These are phyloP conservation scores for Vanilla planifolia DNA, from an alignment of 106 monocot genomes.

Conservation along the genomic window DNA sequence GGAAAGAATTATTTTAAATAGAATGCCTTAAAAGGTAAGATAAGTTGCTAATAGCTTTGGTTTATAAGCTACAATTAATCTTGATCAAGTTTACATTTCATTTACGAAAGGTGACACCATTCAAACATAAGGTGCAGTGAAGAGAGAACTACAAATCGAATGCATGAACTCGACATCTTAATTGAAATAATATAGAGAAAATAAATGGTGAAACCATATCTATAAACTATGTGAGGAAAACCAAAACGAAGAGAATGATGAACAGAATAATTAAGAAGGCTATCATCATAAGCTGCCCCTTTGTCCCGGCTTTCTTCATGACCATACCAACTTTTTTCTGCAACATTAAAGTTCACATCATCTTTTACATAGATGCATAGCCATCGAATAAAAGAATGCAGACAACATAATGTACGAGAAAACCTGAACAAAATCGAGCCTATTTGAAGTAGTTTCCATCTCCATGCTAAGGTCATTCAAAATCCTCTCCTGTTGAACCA, in stretches of 20 bases:
- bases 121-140: too few species aligned
- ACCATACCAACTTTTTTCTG: conserved; percentile 70
- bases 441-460: conserved; percentile 60
- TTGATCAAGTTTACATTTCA: too few species aligned
- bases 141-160: too few species aligned
- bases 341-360: conserved; percentile 3
- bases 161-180: too few species aligned
- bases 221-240: conserved; percentile 32
- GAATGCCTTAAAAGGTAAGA: too few species aligned
- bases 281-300: conserved; percentile 71
- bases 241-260: conserved; percentile 60
- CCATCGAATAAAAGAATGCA: too few species aligned
- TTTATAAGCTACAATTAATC: too few species aligned
- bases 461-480: conserved; percentile 44
- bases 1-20: too few species aligned
- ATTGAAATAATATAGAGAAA: too few species aligned
- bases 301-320: conserved; percentile 68
- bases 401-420: not conserved
- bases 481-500: conserved; percentile 43
- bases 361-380: not conserved
- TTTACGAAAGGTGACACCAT: too few species aligned
- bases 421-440: conserved; percentile 62
- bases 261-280: conserved; percentile 55
- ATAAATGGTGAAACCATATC: not conserved
- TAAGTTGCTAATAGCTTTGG: too few species aligned